Evolutionary conservation across 2,329 filamentous ascomycete species (phyloP), one percentile per base, ranked within the genome.

Genomic region (Stagonosporopsis tanaceti): DNA sequence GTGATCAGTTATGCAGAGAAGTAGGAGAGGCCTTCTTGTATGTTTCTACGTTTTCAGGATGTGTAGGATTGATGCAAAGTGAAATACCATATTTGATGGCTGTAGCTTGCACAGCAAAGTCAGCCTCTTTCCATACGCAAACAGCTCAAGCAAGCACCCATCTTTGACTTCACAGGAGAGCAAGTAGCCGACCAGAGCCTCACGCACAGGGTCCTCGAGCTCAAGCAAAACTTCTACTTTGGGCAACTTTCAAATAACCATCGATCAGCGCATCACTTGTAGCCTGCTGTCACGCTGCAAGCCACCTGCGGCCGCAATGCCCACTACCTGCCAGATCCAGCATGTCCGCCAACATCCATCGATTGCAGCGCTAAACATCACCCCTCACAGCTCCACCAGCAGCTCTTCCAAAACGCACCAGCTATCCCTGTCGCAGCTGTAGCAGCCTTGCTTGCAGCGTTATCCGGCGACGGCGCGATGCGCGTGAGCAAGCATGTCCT

Each of bases 351-450:
- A 37, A 42, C 15, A 20, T 14, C 42, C 45, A 50, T 64, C 41
- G 53, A 60, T 60, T 52, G 28, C 59, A 45, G 53, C 61, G 45
- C 61, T 62, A 58, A 52, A 52, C 22, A 48, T 37, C 59, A 50
- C 50, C 58, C 58, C 53, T 59, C 59, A 50, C 53, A 59, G 59
- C 47, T 53, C 50, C 25, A 54, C 51, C 42, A 42, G 47, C 56
- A 52, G 42, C 45, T 50, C 46, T 37, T 28, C 25, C 14, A 25
- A 22, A 47, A 28, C 37, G 28, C 32, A 24, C 37, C 39, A 40
- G 35, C 48, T 45, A 47, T 47, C 38, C 47, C 50, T 60, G 34
- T 62, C 50, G 35, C 50, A 47, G 30, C 12, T 32, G 8, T 32
- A 32, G 30, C 30, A 32, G 46, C 39, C 35, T 41, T 57, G 17